These are phyloP conservation scores for Ajuga chamaepitys DNA, from an alignment of 257 asterid genomes.

Conservation along the genomic window DNA sequence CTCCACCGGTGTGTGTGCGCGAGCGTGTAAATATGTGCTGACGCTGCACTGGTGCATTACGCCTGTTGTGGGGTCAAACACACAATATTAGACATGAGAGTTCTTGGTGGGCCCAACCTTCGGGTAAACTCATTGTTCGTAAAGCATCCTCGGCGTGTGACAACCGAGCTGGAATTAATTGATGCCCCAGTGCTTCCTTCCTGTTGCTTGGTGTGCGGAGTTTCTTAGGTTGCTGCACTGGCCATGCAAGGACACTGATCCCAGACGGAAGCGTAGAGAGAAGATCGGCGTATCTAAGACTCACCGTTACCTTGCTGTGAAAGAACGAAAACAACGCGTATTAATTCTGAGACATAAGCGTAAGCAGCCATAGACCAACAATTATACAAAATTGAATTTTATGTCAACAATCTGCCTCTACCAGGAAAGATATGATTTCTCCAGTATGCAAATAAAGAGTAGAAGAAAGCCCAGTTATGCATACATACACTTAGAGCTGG, in stretches of 20 bases:
- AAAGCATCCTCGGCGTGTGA: constrained; percentile 76
- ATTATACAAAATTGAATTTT: neutral
- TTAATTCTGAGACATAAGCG: neutral
- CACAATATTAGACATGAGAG: neutral
- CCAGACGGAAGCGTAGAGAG: constrained; percentile 68
- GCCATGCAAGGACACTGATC: constrained; percentile 87
- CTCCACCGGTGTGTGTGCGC: no score
- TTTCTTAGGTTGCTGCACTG: constrained; percentile 42
- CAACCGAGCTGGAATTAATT: constrained; percentile 57
- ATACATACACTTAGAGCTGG: no score
- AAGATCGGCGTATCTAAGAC: constrained; percentile 76
- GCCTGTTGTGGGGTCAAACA: no score
- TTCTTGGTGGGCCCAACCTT: constrained; percentile 39
- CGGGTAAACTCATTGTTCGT: constrained; percentile 76
- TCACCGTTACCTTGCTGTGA: constrained; percentile 76
- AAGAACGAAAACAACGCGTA: constrained; percentile 1
- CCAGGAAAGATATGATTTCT: neutral
- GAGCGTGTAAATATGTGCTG: no score
- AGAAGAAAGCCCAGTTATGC: neutral
- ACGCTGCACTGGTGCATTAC: no score
- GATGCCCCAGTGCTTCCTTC: constrained; percentile 33
- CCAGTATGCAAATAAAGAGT: neutral
- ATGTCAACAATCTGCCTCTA: neutral
- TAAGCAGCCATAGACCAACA: neutral
- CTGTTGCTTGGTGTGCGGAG: constrained; percentile 22